These are phyloP conservation scores for Fusarium metavorans DNA, from an alignment of 2,329 filamentous ascomycete species.

Conservation along the genomic window DNA sequence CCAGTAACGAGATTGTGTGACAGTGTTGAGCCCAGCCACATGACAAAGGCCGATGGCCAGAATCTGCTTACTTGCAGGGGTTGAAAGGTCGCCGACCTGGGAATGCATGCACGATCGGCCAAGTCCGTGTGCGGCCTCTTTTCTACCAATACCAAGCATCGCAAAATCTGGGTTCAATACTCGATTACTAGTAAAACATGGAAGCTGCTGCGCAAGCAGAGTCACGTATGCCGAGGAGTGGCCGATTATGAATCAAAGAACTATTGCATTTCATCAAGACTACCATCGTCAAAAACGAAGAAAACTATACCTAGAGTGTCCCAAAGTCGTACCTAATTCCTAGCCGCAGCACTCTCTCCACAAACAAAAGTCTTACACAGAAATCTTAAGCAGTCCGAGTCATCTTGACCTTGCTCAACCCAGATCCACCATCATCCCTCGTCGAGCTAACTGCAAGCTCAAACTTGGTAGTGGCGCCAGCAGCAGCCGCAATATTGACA, in stretches of 20 bases:
- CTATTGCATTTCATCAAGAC: neutral
- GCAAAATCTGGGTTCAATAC: neutral
- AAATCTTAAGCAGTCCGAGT: slow-evolving; percentile 8
- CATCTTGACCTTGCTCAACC: slow-evolving; percentile 25
- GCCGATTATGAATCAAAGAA: neutral
- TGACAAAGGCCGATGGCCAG: neutral
- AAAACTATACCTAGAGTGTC: neutral
- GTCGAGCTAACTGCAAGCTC: slow-evolving; percentile 21
- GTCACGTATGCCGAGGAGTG: neutral
- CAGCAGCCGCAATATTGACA: slow-evolving; percentile 8
- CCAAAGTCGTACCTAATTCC: neutral
- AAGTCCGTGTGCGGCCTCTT: neutral
- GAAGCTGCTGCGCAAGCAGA: neutral
- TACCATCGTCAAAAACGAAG: neutral
- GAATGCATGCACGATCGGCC: neutral
- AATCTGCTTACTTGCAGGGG: neutral
- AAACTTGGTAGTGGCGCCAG: slow-evolving; percentile 17
- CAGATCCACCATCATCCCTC: slow-evolving; percentile 16
- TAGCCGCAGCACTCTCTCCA: neutral
- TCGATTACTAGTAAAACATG: neutral
- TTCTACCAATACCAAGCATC: neutral
- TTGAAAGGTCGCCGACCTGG: neutral
- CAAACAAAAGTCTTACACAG: neutral
- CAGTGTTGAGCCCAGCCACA: neutral
- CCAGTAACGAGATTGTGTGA: neutral